phyloP scores from a whole-genome alignment of 2,329 filamentous ascomycete genomes.

The Massarina eburnea region DNA sequence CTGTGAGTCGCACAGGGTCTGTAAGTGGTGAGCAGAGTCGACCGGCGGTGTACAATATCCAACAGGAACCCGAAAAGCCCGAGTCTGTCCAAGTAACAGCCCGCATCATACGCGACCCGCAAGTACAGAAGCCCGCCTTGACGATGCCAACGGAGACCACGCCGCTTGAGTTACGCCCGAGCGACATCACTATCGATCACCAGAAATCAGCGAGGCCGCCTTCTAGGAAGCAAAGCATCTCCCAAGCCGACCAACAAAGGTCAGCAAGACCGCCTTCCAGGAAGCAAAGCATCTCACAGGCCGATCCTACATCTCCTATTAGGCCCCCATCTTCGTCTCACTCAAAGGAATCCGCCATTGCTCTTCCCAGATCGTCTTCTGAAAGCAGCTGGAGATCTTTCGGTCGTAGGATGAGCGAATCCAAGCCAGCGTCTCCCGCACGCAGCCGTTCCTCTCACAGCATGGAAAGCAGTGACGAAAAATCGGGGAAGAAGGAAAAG shows the following conservation, averaged over 20 bases:
- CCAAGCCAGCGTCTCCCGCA: conserved; percentile 28
- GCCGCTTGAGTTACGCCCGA: conserved; percentile 54
- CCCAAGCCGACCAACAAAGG: conserved; percentile 50
- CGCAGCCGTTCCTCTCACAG: conserved; percentile 27
- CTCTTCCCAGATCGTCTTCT: conserved; percentile 42
- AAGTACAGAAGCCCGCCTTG: conserved; percentile 31
- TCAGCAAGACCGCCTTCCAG: conserved; percentile 25
- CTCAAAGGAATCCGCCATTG: conserved; percentile 31
- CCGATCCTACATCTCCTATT: conserved; percentile 35
- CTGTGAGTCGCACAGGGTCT: conserved; percentile 18
- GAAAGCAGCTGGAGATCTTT: conserved; percentile 43
- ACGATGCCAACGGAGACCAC: conserved; percentile 54
- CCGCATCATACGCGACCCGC: conserved; percentile 71
- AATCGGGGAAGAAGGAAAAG: conserved; percentile 48
- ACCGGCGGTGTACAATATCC: conserved; percentile 44
- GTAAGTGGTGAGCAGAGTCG: conserved; percentile 14
- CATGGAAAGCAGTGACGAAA: conserved; percentile 43
- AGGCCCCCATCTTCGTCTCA: conserved; percentile 33
- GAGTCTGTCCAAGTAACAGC: conserved; percentile 90
- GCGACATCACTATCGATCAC: conserved; percentile 66
- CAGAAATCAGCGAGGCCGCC: conserved; percentile 42
- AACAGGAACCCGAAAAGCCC: conserved; percentile 48
- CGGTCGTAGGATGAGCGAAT: conserved; percentile 42
- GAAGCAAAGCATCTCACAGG: conserved; percentile 24
- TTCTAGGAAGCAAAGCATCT: conserved; percentile 28